A percentile compares a stretch with the other conserved stretches of the same genome.
Evolutionary conservation across 805 yeast species (phyloP).

Genomic region (Pichia ethanolica): DNA sequence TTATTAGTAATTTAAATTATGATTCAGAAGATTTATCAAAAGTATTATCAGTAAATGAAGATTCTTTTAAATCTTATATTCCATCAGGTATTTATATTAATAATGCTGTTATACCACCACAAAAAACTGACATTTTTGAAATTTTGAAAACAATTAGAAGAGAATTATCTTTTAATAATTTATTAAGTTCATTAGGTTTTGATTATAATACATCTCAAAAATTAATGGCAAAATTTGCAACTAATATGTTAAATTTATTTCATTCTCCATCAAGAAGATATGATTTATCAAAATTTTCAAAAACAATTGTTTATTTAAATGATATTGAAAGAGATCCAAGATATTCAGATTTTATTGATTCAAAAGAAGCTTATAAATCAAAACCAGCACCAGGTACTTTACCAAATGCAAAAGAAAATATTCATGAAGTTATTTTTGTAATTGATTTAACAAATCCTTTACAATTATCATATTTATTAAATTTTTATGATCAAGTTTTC

Average conservation of each 20-base stretch:
- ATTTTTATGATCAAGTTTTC: conserved; percentile 43
- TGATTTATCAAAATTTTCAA: conserved; percentile 14
- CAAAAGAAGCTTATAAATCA: conserved; percentile 40
- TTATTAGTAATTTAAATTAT: conserved; percentile 24
- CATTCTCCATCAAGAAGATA: conserved; percentile 18
- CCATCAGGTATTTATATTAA: conserved; percentile 54
- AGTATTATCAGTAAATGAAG: neutral
- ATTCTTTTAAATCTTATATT: conserved; percentile 9
- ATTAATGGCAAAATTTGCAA: conserved; percentile 35
- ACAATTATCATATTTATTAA: conserved; percentile 43
- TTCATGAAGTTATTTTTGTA: conserved; percentile 66
- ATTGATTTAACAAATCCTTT: conserved; percentile 48
- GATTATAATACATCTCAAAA: conserved; percentile 28
- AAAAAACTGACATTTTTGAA: conserved; percentile 36
- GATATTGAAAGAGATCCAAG: conserved; percentile 59
- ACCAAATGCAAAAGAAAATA: conserved; percentile 65
- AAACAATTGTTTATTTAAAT: conserved; percentile 61
- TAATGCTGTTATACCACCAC: conserved; percentile 52
- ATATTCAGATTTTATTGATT: conserved; percentile 40
- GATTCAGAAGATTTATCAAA: conserved; percentile 7
- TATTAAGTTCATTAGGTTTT: conserved; percentile 28
- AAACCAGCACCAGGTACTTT: conserved; percentile 47
- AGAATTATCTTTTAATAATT: conserved; percentile 23
- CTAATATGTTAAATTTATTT: conserved; percentile 7
- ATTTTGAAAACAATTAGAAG: conserved; percentile 32